Evolutionary conservation across 495 filamentous ascomycete genomes (phyloP), one percentile per base, ranked within the genome.

Genomic region (Glarea lozoyensis): DNA sequence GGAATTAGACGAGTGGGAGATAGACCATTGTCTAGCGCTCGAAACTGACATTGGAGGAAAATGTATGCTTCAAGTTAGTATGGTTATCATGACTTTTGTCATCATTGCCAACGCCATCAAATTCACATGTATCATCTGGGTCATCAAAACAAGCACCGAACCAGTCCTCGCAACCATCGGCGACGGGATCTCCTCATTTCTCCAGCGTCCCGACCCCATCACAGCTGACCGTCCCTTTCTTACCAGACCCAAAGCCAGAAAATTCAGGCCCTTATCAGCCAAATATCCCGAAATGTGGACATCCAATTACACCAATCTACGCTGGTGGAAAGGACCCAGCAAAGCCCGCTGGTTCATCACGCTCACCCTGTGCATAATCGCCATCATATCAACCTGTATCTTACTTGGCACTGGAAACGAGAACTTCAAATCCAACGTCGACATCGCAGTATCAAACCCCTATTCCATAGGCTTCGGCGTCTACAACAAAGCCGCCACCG

Each of bases 121-220:
- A 37, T 50, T 55, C 1, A 16, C 50, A 4, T 59, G 59, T n/a
- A 69, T 69, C 54, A 46, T 55, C 7, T 33, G 59, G 23, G 52
- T 58, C 0, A 46, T 53, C 7, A 4, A 2, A 4, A 37, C 18
- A 10, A 11, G 33, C 53, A 41, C 30, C 31, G 41, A 33, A 31
- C 39, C 10, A 53, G 19, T 31, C 4, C 48, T 78, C 0, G 51
- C 69, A 1, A 76, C 67, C 0, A 40, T 73, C 0, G 75, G 75
- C 9, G 73, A 79, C 50, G 68, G 68, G 6, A 56, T 77, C 10
- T 48, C 58, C 2, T 69, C 66, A 1, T 78, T 74, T 45, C 53
- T 79, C 10, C 42, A 57, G 1, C 42, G 35, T 0, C 63, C 64
- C 0, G 70, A 73, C 32, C 24, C 23, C 4, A 57, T 49, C 1